Conservation (phyloP, 2,329 filamentous ascomycete genomes). For the Trichoderma oligosporum region DNA sequence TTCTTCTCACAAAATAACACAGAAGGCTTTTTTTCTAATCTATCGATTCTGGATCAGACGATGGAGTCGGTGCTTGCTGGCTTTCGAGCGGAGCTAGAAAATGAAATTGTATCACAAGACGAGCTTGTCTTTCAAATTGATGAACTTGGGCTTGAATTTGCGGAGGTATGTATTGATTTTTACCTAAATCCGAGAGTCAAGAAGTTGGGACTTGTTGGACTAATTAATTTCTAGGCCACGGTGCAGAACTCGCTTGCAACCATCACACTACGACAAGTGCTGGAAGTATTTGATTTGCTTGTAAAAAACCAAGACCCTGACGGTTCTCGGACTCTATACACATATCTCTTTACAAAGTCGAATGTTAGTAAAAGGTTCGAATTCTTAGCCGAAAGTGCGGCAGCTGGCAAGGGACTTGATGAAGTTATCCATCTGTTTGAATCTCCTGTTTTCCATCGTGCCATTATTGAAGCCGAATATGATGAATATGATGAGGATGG, state of each 20-base stretch:
- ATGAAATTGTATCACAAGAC: slow-evolving; percentile 44
- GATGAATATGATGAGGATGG: slow-evolving; percentile 22
- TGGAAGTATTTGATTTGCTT: slow-evolving; percentile 42
- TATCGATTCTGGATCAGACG: slow-evolving; percentile 40
- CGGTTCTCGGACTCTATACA: slow-evolving; percentile 38
- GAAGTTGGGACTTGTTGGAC: neutral
- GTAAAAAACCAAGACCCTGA: slow-evolving; percentile 44
- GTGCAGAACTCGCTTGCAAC: slow-evolving; percentile 34
- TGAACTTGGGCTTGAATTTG: slow-evolving; percentile 50
- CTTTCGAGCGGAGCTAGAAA: slow-evolving; percentile 44
- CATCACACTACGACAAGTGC: slow-evolving; percentile 40
- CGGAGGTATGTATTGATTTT: slow-evolving; percentile 44
- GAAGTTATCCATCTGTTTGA: slow-evolving; percentile 41
- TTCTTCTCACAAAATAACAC: slow-evolving; percentile 34
- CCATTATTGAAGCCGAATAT: neutral
- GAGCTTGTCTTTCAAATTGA: slow-evolving; percentile 51
- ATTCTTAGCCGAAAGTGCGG: slow-evolving; percentile 40
- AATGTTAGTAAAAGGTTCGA: slow-evolving; percentile 39
- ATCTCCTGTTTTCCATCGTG: slow-evolving; percentile 22
- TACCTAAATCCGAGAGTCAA: neutral
- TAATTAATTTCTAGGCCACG: slow-evolving; percentile 35
- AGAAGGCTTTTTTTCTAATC: slow-evolving; percentile 45
- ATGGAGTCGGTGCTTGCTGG: slow-evolving; percentile 44
- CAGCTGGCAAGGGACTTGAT: slow-evolving; percentile 39
- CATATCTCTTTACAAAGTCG: slow-evolving; percentile 41